Conservation (phyloP, 2,329 filamentous ascomycete genomes). For the Sporothrix mexicana region DNA sequence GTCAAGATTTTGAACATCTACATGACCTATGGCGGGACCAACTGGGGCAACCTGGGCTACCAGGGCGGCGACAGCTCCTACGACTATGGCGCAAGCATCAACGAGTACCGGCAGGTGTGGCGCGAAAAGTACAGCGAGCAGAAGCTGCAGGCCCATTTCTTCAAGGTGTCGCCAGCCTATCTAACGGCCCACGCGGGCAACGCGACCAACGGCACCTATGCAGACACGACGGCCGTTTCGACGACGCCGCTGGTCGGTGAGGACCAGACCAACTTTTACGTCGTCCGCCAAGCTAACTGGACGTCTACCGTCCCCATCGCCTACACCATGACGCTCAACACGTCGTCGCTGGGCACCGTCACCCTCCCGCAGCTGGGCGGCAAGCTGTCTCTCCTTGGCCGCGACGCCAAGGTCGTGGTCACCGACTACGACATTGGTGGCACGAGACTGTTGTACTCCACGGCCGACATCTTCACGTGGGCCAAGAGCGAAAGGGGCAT, state of each 20-base stretch:
- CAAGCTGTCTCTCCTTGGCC: neutral
- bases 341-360: neutral
- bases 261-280: constrained; percentile 23
- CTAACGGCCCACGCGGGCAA: neutral
- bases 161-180: constrained; percentile 61
- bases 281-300: constrained; percentile 24
- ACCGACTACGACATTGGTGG: neutral
- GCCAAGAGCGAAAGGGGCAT: neutral
- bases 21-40: constrained; percentile 5
- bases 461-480: neutral
- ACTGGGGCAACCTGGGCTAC: constrained; percentile 24
- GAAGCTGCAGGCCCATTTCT: constrained; percentile 8
- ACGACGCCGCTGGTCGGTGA: neutral
- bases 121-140: constrained; percentile 23
- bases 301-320: neutral
- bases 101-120: constrained; percentile 22
- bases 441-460: neutral
- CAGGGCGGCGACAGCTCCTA: constrained; percentile 27
- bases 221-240: neutral
- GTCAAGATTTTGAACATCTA: neutral
- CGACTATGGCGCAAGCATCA: constrained; percentile 21
- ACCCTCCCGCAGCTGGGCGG: constrained; percentile 2
- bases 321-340: constrained; percentile 22
- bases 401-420: constrained; percentile 1
- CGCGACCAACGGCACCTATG: constrained; percentile 14